phyloP scores from a whole-genome alignment of 2,329 filamentous ascomycete genomes.

The Blastomyces percursus region DNA sequence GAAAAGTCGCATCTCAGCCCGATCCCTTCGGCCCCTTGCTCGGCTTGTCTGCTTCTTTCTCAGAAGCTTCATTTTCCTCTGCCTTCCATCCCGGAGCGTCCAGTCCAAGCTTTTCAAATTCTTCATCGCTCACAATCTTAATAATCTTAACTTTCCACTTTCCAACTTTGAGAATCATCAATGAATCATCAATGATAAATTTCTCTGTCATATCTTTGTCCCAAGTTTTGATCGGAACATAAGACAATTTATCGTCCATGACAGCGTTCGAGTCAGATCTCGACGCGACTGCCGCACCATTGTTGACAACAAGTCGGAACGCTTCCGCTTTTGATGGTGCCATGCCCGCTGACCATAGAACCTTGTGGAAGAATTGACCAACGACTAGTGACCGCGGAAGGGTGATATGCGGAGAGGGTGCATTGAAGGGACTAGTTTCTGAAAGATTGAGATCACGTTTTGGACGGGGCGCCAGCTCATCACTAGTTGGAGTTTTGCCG shows the following conservation, averaged over 20 bases:
- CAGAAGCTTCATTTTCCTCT: constrained; percentile 5
- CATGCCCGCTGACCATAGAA: constrained; percentile 43
- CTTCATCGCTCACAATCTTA: constrained; percentile 44
- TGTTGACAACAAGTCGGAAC: constrained; percentile 39
- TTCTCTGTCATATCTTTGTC: constrained; percentile 34
- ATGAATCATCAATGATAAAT: constrained; percentile 40
- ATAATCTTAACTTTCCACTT: constrained; percentile 52
- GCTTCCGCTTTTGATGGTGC: constrained; percentile 42
- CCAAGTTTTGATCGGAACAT: constrained; percentile 40
- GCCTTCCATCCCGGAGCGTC: constrained; percentile 43
- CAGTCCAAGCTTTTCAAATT: constrained; percentile 39
- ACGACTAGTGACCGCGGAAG: constrained; percentile 40
- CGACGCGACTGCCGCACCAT: constrained; percentile 42
- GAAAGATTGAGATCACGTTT: constrained; percentile 4
- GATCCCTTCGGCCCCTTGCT: not conserved
- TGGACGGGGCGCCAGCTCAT: not conserved
- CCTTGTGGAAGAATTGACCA: constrained; percentile 37
- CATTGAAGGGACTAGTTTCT: not conserved
- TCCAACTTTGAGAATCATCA: constrained; percentile 46
- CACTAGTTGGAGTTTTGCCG: not conserved
- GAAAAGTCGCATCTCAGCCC: not conserved
- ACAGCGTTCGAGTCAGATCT: constrained; percentile 29
- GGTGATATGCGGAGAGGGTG: constrained; percentile 9
- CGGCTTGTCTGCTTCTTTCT: not conserved
- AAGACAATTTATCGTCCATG: constrained; percentile 39